Conservation (phyloP, 345 rosid species). For the Pugionium dolabratum region DNA sequence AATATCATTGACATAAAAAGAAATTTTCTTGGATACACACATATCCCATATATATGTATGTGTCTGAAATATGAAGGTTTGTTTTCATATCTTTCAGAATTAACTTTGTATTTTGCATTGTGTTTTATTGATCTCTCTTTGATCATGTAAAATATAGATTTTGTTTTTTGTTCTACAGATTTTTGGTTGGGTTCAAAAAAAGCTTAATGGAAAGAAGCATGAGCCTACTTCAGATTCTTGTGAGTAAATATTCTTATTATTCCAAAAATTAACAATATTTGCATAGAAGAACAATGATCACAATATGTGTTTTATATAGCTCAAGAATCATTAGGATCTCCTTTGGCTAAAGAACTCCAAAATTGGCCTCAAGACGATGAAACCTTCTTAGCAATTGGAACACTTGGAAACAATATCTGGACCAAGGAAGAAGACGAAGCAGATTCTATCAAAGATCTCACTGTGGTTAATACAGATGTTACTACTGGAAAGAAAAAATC, state of each 20-base stretch:
- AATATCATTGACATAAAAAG: slow-evolving; percentile 36
- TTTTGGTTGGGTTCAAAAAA: slow-evolving; percentile 74
- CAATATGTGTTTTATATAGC: slow-evolving; percentile 26
- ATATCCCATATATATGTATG: slow-evolving; percentile 3
- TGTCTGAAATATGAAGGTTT: slow-evolving; percentile 38
- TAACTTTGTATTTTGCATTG: neutral
- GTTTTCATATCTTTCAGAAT: slow-evolving; percentile 15
- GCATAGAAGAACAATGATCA: slow-evolving; percentile 28
- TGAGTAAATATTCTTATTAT: slow-evolving; percentile 34
- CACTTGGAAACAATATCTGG: slow-evolving; percentile 56
- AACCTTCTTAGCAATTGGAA: slow-evolving; percentile 67
- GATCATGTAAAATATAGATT: neutral
- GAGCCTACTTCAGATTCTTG: slow-evolving; percentile 37
- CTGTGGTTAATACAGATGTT: slow-evolving; percentile 27
- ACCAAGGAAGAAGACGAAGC: slow-evolving; percentile 38
- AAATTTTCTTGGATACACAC: slow-evolving; percentile 36
- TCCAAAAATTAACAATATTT: neutral
- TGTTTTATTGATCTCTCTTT: slow-evolving; percentile 18
- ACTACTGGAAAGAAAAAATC: slow-evolving; percentile 49
- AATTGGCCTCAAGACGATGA: slow-evolving; percentile 60
- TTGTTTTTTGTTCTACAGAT: slow-evolving; percentile 46
- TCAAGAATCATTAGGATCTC: slow-evolving; percentile 38
- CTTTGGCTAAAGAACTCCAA: slow-evolving; percentile 54
- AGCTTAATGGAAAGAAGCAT: slow-evolving; percentile 43
- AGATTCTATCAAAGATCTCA: slow-evolving; percentile 34